Evolutionary conservation across 805 yeast genomes (phyloP).

Genomic region (Barnettozyma pratensis): DNA sequence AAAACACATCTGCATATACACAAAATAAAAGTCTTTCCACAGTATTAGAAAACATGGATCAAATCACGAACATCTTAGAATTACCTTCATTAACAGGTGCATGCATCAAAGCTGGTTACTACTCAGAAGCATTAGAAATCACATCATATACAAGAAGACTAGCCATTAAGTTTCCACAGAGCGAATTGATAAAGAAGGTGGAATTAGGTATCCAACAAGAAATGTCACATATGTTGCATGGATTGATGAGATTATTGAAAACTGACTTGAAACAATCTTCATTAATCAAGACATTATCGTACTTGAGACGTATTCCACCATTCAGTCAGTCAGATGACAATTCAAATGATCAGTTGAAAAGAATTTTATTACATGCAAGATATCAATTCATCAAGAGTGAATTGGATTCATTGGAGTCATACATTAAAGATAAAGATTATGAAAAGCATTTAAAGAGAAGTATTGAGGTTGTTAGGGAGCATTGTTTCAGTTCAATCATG

Average conservation of each 20-base stretch:
- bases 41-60: constrained; percentile 59
- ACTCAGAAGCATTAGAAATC: constrained; percentile 84
- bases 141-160: constrained; percentile 69
- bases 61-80: constrained; percentile 72
- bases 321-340: constrained; percentile 27
- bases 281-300: constrained; percentile 71
- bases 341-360: constrained; percentile 35
- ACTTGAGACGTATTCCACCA: constrained; percentile 63
- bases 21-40: constrained; percentile 25
- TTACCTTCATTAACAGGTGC: constrained; percentile 77
- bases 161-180: constrained; percentile 60
- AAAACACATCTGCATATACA: background rate
- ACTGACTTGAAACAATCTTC: constrained; percentile 79
- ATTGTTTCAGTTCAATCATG: constrained; percentile 66
- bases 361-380: constrained; percentile 63
- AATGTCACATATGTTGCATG: constrained; percentile 61
- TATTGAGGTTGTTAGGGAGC: constrained; percentile 82
- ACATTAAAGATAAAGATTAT: constrained; percentile 44
- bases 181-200: constrained; percentile 45
- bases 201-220: constrained; percentile 50
- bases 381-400: constrained; percentile 62
- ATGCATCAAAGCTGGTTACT: constrained; percentile 83
- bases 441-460: constrained; percentile 69
- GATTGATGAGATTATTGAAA: constrained; percentile 60
- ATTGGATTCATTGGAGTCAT: constrained; percentile 50